Evolutionary conservation across 2,329 filamentous ascomycete species (phyloP), one percentile per base, ranked within the genome.

Genomic region (Blastomyces parvus): DNA sequence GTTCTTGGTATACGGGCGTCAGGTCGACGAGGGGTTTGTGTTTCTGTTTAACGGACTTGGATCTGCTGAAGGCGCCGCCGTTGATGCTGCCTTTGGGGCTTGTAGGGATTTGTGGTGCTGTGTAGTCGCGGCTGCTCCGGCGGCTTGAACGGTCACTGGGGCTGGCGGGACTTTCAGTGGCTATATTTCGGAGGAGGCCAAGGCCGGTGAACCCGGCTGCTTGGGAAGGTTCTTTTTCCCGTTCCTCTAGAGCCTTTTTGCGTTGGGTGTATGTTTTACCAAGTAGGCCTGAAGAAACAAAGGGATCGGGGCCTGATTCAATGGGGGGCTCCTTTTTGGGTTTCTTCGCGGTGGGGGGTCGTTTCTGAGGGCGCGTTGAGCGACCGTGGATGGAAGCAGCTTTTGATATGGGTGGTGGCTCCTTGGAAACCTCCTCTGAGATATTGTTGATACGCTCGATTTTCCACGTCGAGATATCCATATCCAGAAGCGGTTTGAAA

Each of bases 1-100:
- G 81, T 65, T 88, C 86, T 59, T 82, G 80, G 70, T 87, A 88
- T 59, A 80, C 79, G 0, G 86, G 85, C 0, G 85, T 86, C 50
- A 91, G 80, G 69, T 89, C 88, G 38, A 91, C 76, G 6, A 91
- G 79, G 1, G 88, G 88, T 65, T 85, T 85, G 2, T 80, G 80
- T 68, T 74, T 77, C 30, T 74, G 77, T 6, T 69, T 72, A 60
- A 73, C 67, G 1, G 82, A 83, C n/a, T 73, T 74, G n/a, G 78
- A 77, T 59, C 80, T 77, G 50, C 75, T 74, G 4, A 81, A 70
- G 63, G 77, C 74, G 48, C 73, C 70, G 30, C 70, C 70, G 27
- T 70, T 69, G 13, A 30, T 14, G 33, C 52, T 67, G 63, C 64
- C 71, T 53, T 73, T 70, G 25, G 63, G 25, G 13, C 46, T 56